A percentile compares a stretch with the other conserved stretches of the same genome.
Evolutionary conservation across 345 rosid genomes (phyloP).

Genomic region (Eucalyptus caleyi): DNA sequence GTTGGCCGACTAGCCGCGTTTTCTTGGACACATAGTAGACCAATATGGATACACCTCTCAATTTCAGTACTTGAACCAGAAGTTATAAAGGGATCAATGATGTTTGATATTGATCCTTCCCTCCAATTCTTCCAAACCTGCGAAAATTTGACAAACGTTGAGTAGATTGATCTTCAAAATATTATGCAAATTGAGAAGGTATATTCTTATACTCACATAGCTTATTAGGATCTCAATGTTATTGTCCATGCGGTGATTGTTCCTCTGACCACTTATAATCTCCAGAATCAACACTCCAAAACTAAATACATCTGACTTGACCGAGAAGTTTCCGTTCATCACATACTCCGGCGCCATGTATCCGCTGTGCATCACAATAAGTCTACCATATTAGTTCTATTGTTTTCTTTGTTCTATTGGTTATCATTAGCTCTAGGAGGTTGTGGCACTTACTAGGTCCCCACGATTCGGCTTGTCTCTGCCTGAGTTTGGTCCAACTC

Average conservation of each 20-base stretch:
- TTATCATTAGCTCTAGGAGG: neutral
- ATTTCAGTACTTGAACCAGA: slow-evolving; percentile 15
- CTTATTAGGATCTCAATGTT: slow-evolving; percentile 8
- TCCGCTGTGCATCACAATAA: slow-evolving; percentile 15
- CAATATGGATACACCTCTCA: slow-evolving; percentile 45
- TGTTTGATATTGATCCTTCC: slow-evolving; percentile 11
- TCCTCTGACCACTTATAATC: slow-evolving; percentile 34
- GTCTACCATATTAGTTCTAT: neutral
- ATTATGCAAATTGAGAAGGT: neutral
- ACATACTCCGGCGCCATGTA: slow-evolving; percentile 40
- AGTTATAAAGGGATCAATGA: slow-evolving; percentile 28
- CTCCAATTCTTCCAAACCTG: slow-evolving; percentile 58
- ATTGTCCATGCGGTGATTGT: neutral
- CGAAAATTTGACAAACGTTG: neutral
- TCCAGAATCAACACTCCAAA: slow-evolving; percentile 42
- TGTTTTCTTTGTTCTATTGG: neutral
- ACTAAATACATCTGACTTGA: slow-evolving; percentile 44
- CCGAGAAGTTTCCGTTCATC: slow-evolving; percentile 31
- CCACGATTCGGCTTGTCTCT: slow-evolving; percentile 14
- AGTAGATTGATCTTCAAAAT: neutral
- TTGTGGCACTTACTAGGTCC: slow-evolving; percentile 19
- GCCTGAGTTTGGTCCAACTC: slow-evolving; percentile 21
- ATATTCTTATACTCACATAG: slow-evolving; percentile 8
- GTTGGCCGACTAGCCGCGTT: slow-evolving; percentile 25
- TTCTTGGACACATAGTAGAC: slow-evolving; percentile 44